These are phyloP conservation scores for Rosellinia necatrix DNA, from an alignment of 2,329 filamentous ascomycete species.

Conservation along the genomic window DNA sequence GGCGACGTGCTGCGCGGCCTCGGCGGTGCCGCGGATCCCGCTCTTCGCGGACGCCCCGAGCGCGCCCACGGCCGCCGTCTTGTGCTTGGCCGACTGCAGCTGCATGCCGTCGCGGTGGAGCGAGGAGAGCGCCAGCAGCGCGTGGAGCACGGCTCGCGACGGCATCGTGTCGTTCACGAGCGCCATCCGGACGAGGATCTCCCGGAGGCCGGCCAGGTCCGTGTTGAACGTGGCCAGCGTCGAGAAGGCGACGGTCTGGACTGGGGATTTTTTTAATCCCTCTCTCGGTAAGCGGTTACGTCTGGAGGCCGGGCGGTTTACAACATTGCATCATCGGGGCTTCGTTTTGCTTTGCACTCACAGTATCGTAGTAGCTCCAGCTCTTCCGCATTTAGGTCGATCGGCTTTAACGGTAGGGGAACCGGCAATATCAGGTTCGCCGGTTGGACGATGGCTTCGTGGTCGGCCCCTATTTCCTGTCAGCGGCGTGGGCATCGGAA, in stretches of 20 bases:
- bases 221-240: slow-evolving; percentile 13
- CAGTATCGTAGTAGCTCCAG: slow-evolving; percentile 20
- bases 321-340: background rate
- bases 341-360: slow-evolving; percentile 5
- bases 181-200: slow-evolving; percentile 18
- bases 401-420: background rate
- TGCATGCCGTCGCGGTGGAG: slow-evolving; percentile 21
- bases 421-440: slow-evolving; percentile 12
- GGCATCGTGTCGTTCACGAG: slow-evolving; percentile 12
- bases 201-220: slow-evolving; percentile 7
- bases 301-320: background rate
- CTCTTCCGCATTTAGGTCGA: slow-evolving; percentile 16
- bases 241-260: slow-evolving; percentile 13
- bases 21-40: slow-evolving; percentile 4
- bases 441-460: slow-evolving; percentile 1
- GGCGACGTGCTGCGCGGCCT: slow-evolving; percentile 23
- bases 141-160: slow-evolving; percentile 24
- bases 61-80: slow-evolving; percentile 20
- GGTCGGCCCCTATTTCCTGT: slow-evolving; percentile 4
- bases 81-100: slow-evolving; percentile 20
- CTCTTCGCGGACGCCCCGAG: slow-evolving; percentile 18
- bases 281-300: slow-evolving; percentile 3
- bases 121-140: slow-evolving; percentile 21
- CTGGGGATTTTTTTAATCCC: slow-evolving; percentile 4
- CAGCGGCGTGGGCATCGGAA: background rate